These are phyloP conservation scores for Bimuria novae-zelandiae DNA, from an alignment of 2,329 filamentous ascomycete genomes.

Conservation along the genomic window DNA sequence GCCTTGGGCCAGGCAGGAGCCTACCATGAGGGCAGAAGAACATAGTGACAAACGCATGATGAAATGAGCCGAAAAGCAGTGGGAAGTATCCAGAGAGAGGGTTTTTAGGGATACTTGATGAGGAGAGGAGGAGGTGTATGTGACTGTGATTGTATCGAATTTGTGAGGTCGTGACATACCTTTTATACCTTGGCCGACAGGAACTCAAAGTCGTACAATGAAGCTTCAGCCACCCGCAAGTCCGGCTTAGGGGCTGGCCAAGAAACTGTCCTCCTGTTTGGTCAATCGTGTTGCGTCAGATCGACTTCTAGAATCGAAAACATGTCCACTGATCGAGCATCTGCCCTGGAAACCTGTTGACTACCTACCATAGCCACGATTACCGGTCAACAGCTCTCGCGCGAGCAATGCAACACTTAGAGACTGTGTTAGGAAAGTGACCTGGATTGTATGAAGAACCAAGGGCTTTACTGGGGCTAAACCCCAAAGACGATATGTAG, in stretches of 20 bases:
- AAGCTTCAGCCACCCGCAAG: background rate
- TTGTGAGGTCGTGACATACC: background rate
- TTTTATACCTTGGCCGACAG: background rate
- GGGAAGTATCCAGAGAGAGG: background rate
- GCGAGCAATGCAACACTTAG: background rate
- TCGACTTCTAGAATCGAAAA: background rate
- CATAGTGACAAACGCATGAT: slow-evolving; percentile 28
- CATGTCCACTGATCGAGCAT: background rate
- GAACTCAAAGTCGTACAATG: background rate
- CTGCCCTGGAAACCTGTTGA: background rate
- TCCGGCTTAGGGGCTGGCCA: background rate
- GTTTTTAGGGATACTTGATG: background rate
- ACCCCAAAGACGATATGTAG: background rate
- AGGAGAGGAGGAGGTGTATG: background rate
- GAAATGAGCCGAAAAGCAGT: slow-evolving; percentile 2
- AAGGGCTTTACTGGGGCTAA: background rate
- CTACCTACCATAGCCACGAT: background rate
- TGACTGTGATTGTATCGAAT: background rate
- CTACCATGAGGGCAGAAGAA: slow-evolving; percentile 23
- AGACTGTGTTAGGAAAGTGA: too few species aligned
- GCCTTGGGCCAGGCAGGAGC: slow-evolving; percentile 30
- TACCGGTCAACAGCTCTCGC: background rate
- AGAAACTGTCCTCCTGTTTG: background rate
- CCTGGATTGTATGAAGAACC: too few species aligned
- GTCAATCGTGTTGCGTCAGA: background rate